Base-by-base conservation (phyloP, 2,329 filamentous ascomycete genomes). In the Didymella sp. region DNA sequence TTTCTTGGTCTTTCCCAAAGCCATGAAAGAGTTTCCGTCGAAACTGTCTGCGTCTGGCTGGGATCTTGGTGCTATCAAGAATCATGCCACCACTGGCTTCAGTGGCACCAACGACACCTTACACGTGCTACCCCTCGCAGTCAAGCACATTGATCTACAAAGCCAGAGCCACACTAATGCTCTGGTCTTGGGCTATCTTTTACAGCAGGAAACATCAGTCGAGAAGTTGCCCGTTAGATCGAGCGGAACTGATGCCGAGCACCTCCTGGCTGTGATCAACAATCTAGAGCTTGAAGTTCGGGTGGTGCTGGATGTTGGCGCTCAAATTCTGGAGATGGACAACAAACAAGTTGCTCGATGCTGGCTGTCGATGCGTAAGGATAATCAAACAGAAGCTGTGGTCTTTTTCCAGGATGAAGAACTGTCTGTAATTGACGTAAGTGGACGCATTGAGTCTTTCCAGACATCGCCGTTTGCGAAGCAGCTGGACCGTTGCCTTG, bases 291-390 rank as follows among this genome's bases (percentile, higher is more conserved):
- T 76, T 0, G 68, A 74, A 0, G 77, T 84, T 0, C 79, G 81
- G 0, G 87, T 92, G 0, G 82, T 92, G 1, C 77, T 92, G 0
- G 89, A 92, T 60, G 88, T 89, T 0, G 89, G 89, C 0, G 89
- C 89, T 0, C 85, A 88, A 45, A 83, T 92, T 5, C 70, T 92
- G 0, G 88, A 92, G 27, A 72, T 87, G 0, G 78, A 76, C 24
- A 57, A 57, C 24, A 48, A 19, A 12, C 24, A 58, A 22, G 71
- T 88, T 0, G 84, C 79, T 0, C 66, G 73, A 4, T 70, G 70
- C 2, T 87, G 85, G 85, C 63, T 88, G 0, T 59, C 65, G 0
- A 67, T 79, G 1, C 79, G 52, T n/a, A 15, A 91, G 9, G 21
- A 42, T 27, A 45, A 59, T 82, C 81, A 0, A 81, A 61, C 63